Percentiles rank a stretch among this genome's conserved stretches.
phyloP scores from a whole-genome alignment of 2,329 filamentous ascomycete genomes.

The Chrysoporthe cubensis region DNA sequence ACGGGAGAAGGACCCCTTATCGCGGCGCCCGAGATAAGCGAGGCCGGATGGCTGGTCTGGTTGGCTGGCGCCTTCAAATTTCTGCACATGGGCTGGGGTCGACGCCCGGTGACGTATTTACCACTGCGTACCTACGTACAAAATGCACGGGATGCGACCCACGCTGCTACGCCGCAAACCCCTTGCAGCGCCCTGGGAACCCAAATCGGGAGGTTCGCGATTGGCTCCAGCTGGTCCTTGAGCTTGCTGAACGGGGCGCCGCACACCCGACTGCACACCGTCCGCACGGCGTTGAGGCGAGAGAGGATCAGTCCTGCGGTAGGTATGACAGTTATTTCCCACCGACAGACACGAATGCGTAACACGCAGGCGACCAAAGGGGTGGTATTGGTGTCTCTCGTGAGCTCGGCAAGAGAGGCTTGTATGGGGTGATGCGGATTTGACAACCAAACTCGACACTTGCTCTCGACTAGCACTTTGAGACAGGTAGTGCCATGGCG shows the following conservation, averaged over 20 bases:
- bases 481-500: too few species aligned
- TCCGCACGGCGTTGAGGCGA: not conserved
- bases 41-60: not conserved
- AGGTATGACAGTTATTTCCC: not conserved
- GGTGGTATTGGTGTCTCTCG: too few species aligned
- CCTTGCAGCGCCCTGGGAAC: not conserved
- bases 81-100: not conserved
- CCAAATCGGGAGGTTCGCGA: not conserved
- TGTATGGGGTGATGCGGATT: too few species aligned
- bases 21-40: slow-evolving; percentile 22
- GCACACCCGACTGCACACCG: not conserved
- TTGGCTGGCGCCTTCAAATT: slow-evolving; percentile 4
- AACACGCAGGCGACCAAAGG: too few species aligned
- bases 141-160: not conserved
- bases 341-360: not conserved
- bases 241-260: not conserved
- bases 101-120: not conserved
- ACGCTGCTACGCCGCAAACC: not conserved
- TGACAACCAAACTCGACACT: too few species aligned
- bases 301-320: not conserved
- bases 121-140: slow-evolving; percentile 6
- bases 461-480: too few species aligned
- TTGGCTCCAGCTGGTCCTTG: not conserved
- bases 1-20: slow-evolving; percentile 13
- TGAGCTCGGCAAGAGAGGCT: too few species aligned